phyloP scores from a whole-genome alignment of 345 rosid genomes.

The Brassica juncea region DNA sequence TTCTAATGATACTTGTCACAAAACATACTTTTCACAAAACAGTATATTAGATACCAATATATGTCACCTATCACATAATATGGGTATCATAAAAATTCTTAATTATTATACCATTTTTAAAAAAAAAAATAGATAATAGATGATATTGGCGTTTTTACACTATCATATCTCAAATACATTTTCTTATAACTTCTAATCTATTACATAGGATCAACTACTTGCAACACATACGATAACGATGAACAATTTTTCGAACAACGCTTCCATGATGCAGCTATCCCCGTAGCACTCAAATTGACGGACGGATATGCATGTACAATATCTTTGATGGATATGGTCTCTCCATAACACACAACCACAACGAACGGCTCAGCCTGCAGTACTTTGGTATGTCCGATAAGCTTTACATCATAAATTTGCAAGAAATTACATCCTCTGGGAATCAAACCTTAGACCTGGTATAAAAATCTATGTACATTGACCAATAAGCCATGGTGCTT shows the following conservation, averaged over 20 bases:
- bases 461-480: too few species aligned
- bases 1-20: background rate
- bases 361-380: background rate
- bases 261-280: background rate
- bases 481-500: background rate
- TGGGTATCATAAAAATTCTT: background rate
- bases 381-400: too few species aligned
- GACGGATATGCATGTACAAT: background rate
- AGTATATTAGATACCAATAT: background rate
- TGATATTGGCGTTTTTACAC: too few species aligned
- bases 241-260: too few species aligned
- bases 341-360: background rate
- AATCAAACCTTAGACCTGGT: too few species aligned
- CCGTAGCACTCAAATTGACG: background rate
- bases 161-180: too few species aligned
- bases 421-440: too few species aligned
- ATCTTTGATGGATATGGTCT: background rate
- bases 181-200: too few species aligned
- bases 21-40: background rate
- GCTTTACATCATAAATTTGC: too few species aligned
- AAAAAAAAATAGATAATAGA: too few species aligned
- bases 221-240: too few species aligned
- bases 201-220: too few species aligned
- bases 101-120: background rate
- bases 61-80: background rate